Conservation (phyloP, 73 alveolate species). For the Tetrahymena elliotti region DNA sequence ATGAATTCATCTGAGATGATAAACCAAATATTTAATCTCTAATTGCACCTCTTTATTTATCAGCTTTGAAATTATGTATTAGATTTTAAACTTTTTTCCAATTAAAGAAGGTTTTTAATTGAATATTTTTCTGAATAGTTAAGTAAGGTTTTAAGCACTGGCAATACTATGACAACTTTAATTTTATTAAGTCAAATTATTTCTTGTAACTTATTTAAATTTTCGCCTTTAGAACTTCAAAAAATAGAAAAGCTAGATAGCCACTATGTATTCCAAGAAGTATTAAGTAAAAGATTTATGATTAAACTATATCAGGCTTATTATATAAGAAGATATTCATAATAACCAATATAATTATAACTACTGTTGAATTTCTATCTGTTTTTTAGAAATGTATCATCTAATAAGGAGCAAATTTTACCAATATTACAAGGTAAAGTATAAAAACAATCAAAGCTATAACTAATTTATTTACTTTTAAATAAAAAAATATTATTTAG, state of each 20-base stretch:
- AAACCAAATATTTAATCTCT: not conserved
- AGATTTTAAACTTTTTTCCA: not conserved
- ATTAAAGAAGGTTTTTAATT: not conserved
- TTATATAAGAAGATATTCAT: not conserved
- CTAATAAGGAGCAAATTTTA: not conserved
- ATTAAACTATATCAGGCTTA: not conserved
- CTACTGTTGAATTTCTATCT: not conserved
- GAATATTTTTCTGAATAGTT: not conserved
- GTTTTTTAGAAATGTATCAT: not conserved
- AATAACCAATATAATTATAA: too few relatives aligned
- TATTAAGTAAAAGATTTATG: not conserved
- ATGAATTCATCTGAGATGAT: not conserved
- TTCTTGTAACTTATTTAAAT: too few relatives aligned
- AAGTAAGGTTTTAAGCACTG: not conserved
- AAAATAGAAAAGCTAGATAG: not conserved
- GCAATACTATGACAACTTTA: not conserved
- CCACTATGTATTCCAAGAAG: not conserved
- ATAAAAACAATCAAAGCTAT: not conserved
- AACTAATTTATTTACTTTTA: not conserved
- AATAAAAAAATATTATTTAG: too few relatives aligned
- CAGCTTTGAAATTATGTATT: not conserved
- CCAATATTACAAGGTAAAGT: not conserved
- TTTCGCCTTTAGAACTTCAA: not conserved
- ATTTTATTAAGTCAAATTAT: not conserved
- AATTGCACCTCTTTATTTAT: not conserved